Base-by-base conservation (phyloP, 106 monocot genomes). In the Vanilla planifolia region DNA sequence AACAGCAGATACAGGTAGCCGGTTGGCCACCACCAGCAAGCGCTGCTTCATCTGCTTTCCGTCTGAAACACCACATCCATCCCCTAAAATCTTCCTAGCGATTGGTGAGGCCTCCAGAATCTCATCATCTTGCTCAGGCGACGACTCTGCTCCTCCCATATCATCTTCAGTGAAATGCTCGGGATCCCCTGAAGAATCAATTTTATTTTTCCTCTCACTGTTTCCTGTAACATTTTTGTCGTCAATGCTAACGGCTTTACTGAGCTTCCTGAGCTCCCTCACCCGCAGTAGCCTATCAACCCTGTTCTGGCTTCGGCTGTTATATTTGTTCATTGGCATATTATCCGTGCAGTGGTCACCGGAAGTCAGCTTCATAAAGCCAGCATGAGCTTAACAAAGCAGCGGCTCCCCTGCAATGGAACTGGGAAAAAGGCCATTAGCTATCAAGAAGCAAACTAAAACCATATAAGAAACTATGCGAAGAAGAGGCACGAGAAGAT, bases 1-100 rank as follows among this genome's bases (percentile, higher is more conserved):
- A 41, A 87, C 84, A 17, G 95, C 95, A 0, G 95, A 96, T 0
- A 96, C 95, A 0, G 95, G 95, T 42, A 96, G 59, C 63, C 95
- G 63, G 64, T 96, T 96, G 0, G 95, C 95, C 32, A 96, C 95
- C 30, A 96, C 95, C 29, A 96, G 74, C 51, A 96, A 66, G 64
- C 95, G 41, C 80, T 96, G 95, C 71, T 81, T 90, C 71, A 76
- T 43, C 19, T 79, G 76, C 33, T 62, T 51, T 21, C 65, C 82
- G 25, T 63, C 71, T 8, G 58, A 59, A 17, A 40, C 68, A 25
- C 36, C 30, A 15, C 8, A 53, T 20, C 62, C 71, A 8, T 71
- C 62, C 30, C 63, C 20, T 10, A 33, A 37, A 27, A 43, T 46
- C 48, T 67, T 41, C 41, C 14, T 14, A 16, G 55, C 34, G 11